phyloP scores from a whole-genome alignment of 2,329 filamentous ascomycete species.

The Calycina herbarum region DNA sequence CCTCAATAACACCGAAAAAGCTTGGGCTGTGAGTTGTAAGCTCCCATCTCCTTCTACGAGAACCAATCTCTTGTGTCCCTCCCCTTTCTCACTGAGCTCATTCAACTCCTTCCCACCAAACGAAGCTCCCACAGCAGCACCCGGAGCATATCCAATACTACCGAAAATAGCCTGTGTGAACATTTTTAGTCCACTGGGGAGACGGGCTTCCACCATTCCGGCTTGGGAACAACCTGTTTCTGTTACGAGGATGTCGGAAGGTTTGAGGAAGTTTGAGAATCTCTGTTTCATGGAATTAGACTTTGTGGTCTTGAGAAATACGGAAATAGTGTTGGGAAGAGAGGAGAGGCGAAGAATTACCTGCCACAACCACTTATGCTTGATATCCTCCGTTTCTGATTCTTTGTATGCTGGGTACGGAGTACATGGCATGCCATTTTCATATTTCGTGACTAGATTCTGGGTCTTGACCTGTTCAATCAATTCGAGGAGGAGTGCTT shows the following conservation, averaged over 20 bases:
- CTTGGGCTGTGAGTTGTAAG: conserved; percentile 65
- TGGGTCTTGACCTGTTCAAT: neutral
- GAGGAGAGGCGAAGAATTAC: neutral
- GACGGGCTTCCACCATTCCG: conserved; percentile 47
- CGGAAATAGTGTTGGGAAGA: neutral
- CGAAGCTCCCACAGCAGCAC: conserved; percentile 54
- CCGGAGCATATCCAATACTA: conserved; percentile 60
- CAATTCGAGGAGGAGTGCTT: neutral
- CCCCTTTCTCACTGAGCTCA: neutral
- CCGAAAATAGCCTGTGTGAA: conserved; percentile 57
- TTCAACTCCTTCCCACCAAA: conserved; percentile 44
- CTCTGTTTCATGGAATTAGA: neutral
- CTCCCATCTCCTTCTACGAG: conserved; percentile 63
- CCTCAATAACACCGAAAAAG: conserved; percentile 61
- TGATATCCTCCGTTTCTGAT: conserved; percentile 13
- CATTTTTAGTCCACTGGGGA: conserved; percentile 27
- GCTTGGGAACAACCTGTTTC: conserved; percentile 58
- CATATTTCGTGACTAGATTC: neutral
- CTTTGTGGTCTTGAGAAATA: no score
- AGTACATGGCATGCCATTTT: neutral
- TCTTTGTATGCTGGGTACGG: conserved; percentile 19
- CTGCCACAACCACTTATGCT: conserved; percentile 7
- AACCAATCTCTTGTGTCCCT: conserved; percentile 44
- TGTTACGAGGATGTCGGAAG: conserved; percentile 55
- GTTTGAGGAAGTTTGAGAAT: conserved; percentile 46